Base-by-base conservation (phyloP, 192 early-diverging fungal species). In the Coemansia sp. region DNA sequence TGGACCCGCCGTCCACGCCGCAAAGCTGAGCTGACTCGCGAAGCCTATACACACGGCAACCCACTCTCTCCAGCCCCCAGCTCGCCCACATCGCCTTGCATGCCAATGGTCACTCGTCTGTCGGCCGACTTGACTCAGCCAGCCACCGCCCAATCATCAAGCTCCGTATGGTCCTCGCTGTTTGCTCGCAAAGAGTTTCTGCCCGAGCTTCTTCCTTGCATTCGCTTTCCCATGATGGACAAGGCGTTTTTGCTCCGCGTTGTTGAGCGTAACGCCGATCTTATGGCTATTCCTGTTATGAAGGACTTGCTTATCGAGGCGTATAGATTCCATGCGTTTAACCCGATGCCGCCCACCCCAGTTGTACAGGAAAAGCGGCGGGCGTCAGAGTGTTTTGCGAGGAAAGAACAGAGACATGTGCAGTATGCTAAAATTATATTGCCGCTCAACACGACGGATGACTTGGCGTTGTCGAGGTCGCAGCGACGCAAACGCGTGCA, bases 241-340 rank as follows among this genome's bases (percentile, higher is more conserved):
- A 70, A 68, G 46, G 50, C 70, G 54, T 74, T 74, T 68, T 21
- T 73, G 66, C 71, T 80, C 20, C 71, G 58, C 12, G 69, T 68
- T 10, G 77, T 80, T 1, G 77, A 80, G 48, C 65, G 71, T 26
- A 71, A 74, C 21, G 11, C 71, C 5, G 72, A 80, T 10, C 64
- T 74, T 3, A 74, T 80, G 71, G 71, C 71, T 12, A 60, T 74
- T 53, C 71, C 71, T 10, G 21, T 73, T 14, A 80, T 80, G 77
- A 80, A 80, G 44, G 72, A 73, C 46, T 36, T 80, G 67, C 71
- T 80, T 17, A 80, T 80, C 51, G 77, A 80, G 46, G 77, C 77
- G 2, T 80, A 80, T 57, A 56, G 77, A n/a, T 74, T 71, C 40
- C 77, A 80, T 21, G 77, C 77, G 2, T 80, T 80, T 31, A 80